Base-by-base conservation (phyloP, 1,284 basidiomycete genomes). In the Pisolithus thermaeus region DNA sequence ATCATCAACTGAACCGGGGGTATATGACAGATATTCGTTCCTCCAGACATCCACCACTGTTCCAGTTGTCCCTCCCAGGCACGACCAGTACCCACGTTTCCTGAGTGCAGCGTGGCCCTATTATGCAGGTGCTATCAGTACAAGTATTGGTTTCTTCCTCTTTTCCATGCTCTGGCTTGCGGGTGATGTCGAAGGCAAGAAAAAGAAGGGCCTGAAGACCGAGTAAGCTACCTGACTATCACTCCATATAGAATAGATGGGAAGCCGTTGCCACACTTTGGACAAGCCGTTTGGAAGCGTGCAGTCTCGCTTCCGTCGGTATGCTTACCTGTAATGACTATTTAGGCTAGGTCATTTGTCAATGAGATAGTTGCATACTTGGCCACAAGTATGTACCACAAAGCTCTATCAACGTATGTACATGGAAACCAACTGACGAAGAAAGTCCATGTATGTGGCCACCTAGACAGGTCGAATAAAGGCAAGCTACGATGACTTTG, bases 1-100 rank as follows among this genome's bases (percentile, higher is more conserved):
- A 16, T 16, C 32, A n/a, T 7, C 14, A 4, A 2, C 41, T 55
- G 23, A 55, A 35, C 6, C 41, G 16, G 32, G 32, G 9, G 27
- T 9, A 11, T 23, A 5, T 18, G 7, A 47, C 14, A 92, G 90
- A 49, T 83, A 80, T 74, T 80, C 84, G 18, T 86, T 82, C 69
- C 72, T 98, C 41, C 73, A 81, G 52, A 80, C 84, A 50, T 79
- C 84, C 3, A 87, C 84, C 7, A 88, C 83, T 18, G 90, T 93
- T 4, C 83, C 93, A 12, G 86, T 99, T 47, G 89, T 97, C 1
- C 97, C 96, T 1, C 90, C 93, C 30, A 79, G 92, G 53, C 96
- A 98, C 70, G 92, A 99, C 70, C 89, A 90, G 54, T 95, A 97
- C 69, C 92, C 92, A 11, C 82, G 96, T 38, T 98, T 96, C 80